phyloP scores from a whole-genome alignment of 139 green algal species.

The Trebouxia sp. region DNA sequence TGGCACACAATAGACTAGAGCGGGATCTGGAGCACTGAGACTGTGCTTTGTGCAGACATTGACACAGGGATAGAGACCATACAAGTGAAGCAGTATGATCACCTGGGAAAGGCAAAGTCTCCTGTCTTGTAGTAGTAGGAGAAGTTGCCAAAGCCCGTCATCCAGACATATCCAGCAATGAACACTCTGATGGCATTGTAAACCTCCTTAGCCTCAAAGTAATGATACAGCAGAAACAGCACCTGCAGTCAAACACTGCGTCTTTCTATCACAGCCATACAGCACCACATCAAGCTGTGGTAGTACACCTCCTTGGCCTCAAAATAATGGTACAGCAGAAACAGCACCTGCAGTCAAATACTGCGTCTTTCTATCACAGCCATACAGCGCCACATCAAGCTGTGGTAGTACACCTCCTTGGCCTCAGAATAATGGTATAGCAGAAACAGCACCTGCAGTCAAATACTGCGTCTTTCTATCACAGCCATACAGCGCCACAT shows the following conservation, averaged over 20 bases:
- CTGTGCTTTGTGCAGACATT: no score
- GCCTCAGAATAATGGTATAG: slow-evolving; percentile 97
- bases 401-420: slow-evolving; percentile 78
- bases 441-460: slow-evolving; percentile 86
- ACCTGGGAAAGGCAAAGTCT: slow-evolving; percentile 67
- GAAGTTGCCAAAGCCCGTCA: slow-evolving; percentile 98
- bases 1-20: no score
- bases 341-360: slow-evolving; percentile 72
- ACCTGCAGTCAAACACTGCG: slow-evolving; percentile 54
- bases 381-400: not conserved
- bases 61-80: no score
- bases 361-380: not conserved
- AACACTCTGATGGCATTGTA: slow-evolving; percentile 99
- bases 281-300: not conserved
- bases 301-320: slow-evolving; percentile 88
- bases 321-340: slow-evolving; percentile 98
- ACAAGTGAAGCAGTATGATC: not conserved
- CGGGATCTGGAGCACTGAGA: no score
- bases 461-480: not conserved
- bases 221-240: slow-evolving; percentile 96
- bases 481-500: not conserved
- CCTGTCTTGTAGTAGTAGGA: slow-evolving; percentile 91
- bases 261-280: not conserved
- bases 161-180: slow-evolving; percentile 97
- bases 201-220: slow-evolving; percentile 88